Base-by-base conservation (phyloP, 2,329 filamentous ascomycete genomes). In the Botrytis fabae region DNA sequence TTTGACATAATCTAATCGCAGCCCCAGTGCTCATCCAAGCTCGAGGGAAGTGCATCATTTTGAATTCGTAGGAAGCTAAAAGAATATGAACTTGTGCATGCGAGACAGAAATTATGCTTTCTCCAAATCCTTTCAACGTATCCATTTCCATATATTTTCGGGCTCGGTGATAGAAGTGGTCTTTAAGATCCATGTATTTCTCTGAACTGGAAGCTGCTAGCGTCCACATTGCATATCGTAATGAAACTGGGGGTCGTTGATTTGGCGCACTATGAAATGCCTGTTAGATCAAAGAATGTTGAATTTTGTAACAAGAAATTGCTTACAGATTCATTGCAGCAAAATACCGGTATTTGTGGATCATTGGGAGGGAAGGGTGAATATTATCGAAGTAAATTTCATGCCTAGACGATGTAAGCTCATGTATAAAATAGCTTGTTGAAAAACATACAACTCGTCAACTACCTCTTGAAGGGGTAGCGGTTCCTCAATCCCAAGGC, bases 151-250 rank as follows among this genome's bases (percentile, higher is more conserved):
- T 87, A 80, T 98, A 98, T 80, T 97, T 98, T 73, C 95, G 90
- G 20, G 95, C 90, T 69, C 95, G 88, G 75, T 92, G 90, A 81
- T 99, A 99, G 81, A 98, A 98, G 75, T 97, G 89, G 71, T 95
- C 92, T 79, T 94, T 94, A 22, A 97, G 83, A 71, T 89, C 88
- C 48, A 87, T 85, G 81, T 93, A 98, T 80, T 94, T 96, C 73
- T 97, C 94, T 4, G 89, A 90, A 61, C 95, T 88, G 8, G 93
- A 92, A 75, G 94, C 95, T n/a, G 95, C 94, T 79, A 94, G 84
- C n/a, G 92, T 93, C 95, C 95, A 98, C 86, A 98, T 97, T 72
- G 93, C 94, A 83, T 99, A 99, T 77, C 96, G 90, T 68, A 99
- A 84, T 76, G 92, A 94, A 44, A 97, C 90, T 0, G 95, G 94